phyloP scores from a whole-genome alignment of 2,329 filamentous ascomycete species.

The Paecilomyces niveus region DNA sequence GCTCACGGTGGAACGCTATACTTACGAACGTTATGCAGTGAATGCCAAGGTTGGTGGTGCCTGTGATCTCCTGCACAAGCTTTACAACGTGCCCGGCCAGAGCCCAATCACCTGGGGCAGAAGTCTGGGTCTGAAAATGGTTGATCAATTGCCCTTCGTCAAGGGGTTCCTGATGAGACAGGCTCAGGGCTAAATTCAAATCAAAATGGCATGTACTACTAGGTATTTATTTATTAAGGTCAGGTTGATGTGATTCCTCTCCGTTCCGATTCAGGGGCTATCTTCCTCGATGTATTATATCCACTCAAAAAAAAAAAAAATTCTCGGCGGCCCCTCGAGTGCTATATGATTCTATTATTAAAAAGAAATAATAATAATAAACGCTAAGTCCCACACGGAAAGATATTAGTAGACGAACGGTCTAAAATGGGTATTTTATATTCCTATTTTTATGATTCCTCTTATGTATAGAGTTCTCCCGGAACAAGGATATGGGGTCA shows the following conservation, averaged over 20 bases:
- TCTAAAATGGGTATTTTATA: background rate
- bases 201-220: background rate
- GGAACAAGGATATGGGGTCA: background rate
- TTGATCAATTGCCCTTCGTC: slow-evolving; percentile 66
- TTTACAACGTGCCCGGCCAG: slow-evolving; percentile 68
- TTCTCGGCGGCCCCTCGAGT: background rate
- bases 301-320: slow-evolving; percentile 7
- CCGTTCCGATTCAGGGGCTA: too few relatives aligned
- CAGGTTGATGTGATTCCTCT: background rate
- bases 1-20: slow-evolving; percentile 75
- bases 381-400: background rate
- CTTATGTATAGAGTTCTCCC: background rate
- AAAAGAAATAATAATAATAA: background rate
- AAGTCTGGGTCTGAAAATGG: slow-evolving; percentile 66
- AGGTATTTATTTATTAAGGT: background rate
- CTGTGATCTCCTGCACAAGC: slow-evolving; percentile 82
- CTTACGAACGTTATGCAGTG: slow-evolving; percentile 68
- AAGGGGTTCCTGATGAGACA: slow-evolving; percentile 82
- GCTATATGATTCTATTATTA: too few relatives aligned
- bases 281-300: slow-evolving; percentile 1
- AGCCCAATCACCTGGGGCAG: slow-evolving; percentile 75
- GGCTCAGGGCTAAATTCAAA: slow-evolving; percentile 33
- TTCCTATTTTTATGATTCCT: slow-evolving; percentile 5
- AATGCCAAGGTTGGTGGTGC: slow-evolving; percentile 76
- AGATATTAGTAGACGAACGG: background rate